phyloP scores from a whole-genome alignment of 2,329 filamentous ascomycete genomes.

The Phialophora chinensis region DNA sequence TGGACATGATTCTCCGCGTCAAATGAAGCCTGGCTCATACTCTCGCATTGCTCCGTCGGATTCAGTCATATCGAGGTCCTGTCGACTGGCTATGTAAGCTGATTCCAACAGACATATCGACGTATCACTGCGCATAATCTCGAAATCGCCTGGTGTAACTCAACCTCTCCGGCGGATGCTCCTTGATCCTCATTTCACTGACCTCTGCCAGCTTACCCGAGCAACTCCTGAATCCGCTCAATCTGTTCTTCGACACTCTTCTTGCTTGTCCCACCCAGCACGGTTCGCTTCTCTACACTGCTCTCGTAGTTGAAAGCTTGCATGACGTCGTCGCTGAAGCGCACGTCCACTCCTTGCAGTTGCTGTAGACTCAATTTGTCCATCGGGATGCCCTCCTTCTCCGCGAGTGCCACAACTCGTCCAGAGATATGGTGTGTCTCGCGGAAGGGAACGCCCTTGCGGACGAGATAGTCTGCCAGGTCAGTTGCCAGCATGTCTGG shows the following conservation, averaged over 20 bases:
- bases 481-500: constrained; percentile 79
- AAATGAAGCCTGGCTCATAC: background rate
- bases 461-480: constrained; percentile 56
- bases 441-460: constrained; percentile 70
- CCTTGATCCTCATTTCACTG: background rate
- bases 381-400: constrained; percentile 70
- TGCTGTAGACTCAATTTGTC: constrained; percentile 71
- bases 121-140: background rate
- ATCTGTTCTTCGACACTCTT: constrained; percentile 68
- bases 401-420: constrained; percentile 71
- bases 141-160: background rate
- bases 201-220: constrained; percentile 1
- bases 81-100: background rate
- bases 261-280: constrained; percentile 79
- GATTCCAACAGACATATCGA: background rate
- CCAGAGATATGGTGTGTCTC: constrained; percentile 76
- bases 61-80: background rate
- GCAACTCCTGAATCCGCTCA: constrained; percentile 23
- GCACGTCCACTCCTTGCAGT: constrained; percentile 68
- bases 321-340: constrained; percentile 74
- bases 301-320: constrained; percentile 75
- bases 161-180: background rate
- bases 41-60: background rate
- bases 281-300: constrained; percentile 78
- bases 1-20: background rate